Base-by-base conservation (phyloP, 2,329 filamentous ascomycete genomes). In the Verticillium alfalfae region DNA sequence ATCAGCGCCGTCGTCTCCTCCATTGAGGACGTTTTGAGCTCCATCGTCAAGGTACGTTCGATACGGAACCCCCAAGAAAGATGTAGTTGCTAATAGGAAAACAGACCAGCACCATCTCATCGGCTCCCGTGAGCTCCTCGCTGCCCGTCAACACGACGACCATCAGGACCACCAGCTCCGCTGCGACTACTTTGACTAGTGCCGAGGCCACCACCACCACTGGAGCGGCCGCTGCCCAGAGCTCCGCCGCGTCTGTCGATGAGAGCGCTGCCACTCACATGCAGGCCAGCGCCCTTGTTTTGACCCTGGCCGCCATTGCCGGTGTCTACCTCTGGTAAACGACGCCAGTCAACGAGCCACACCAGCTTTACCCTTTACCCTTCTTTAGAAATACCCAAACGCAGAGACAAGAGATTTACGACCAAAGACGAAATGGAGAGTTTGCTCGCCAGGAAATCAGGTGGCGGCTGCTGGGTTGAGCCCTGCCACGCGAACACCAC, bases 191-290 rank as follows among this genome's bases (percentile, higher is more conserved):
- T 13, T 7, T 37, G 54, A 70, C 75, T 64, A 72, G 70, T 63
- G 76, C 36, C 45, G 45, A 52, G 45, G 45, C 45, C 57, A 59
- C 63, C 4, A 66, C 71, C 57, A 70, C 75, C 65, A 72, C 70
- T 63, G 76, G 74, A 66, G 71, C 73, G 56, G 66, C 67, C 55
- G 63, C 65, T 34, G 60, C 66, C 49, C 54, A 60, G 15, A 63
- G 63, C 59, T 63, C 67, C 8, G 60, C 61, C 45, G 64, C 64
- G 2, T 66, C 71, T 60, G 49, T 67, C 31, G 34, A 34, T 41
- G 4, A 54, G 41, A n/a, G 16, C 22, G 4, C 26, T 57, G 61
- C 61, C 3, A 52, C 57, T 6, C n/a, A 57, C 34, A 2, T 65
- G 12, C 55, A 59, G 39, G 31, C n/a, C 1, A 38, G 62, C 61